phyloP scores from a whole-genome alignment of 2,329 filamentous ascomycete genomes.

The Hymenoscyphus repandus region DNA sequence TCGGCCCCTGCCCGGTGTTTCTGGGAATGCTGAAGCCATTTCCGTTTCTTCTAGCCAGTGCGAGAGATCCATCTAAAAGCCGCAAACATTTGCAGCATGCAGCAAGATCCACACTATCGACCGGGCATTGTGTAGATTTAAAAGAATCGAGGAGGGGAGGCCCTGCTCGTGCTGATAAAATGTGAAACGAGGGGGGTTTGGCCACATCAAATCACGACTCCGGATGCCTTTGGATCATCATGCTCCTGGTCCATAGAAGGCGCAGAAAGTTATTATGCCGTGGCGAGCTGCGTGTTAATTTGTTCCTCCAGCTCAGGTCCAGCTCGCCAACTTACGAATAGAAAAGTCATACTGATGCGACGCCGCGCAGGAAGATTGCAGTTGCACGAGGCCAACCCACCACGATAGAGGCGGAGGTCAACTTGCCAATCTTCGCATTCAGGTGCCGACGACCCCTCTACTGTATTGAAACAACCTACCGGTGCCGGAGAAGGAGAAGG shows the following conservation, averaged over 20 bases:
- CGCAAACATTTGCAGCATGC: neutral
- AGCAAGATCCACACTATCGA: neutral
- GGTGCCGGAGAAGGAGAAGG: too few relatives aligned
- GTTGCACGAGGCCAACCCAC: neutral
- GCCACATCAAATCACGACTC: constrained; percentile 9
- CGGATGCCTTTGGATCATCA: neutral
- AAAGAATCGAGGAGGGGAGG: constrained; percentile 3
- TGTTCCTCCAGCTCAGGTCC: constrained; percentile 2
- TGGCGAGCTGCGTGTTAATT: neutral
- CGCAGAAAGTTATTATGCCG: constrained; percentile 3
- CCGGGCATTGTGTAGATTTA: constrained; percentile 3
- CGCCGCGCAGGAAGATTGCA: neutral
- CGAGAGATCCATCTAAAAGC: constrained; percentile 5
- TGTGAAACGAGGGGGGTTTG: constrained; percentile 7
- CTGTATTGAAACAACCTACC: too few relatives aligned
- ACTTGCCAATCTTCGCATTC: too few relatives aligned
- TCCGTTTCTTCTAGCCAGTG: neutral
- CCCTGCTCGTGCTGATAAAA: neutral
- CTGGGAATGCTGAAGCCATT: constrained; percentile 9
- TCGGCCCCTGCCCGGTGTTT: constrained; percentile 20
- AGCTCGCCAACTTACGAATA: constrained; percentile 1
- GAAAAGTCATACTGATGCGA: neutral
- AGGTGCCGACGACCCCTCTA: too few relatives aligned
- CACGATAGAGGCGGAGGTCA: too few relatives aligned
- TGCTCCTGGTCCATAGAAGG: constrained; percentile 5